Conservation (phyloP, 805 yeast species). For the Candida loeiensis region DNA sequence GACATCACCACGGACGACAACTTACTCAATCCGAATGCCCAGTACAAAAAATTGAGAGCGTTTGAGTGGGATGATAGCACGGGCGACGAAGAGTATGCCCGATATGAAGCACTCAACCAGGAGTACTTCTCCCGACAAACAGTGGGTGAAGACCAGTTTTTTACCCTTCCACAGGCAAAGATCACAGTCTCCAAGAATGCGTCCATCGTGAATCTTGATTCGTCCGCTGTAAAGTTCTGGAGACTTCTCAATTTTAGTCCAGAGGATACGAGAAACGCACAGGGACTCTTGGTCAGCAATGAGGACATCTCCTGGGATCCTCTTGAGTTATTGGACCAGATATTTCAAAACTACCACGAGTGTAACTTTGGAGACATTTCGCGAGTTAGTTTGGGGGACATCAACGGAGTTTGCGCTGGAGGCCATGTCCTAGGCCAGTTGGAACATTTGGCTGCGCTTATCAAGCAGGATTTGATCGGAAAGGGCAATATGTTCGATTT, state of each 20-base stretch:
- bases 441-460: constrained; percentile 32
- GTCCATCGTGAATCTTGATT: constrained; percentile 43
- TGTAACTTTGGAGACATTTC: constrained; percentile 47
- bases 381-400: constrained; percentile 25
- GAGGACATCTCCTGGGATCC: constrained; percentile 14
- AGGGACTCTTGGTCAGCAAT: constrained; percentile 46
- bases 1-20: constrained; percentile 33
- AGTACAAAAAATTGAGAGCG: constrained; percentile 19
- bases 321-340: constrained; percentile 38
- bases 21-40: constrained; percentile 21
- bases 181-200: constrained; percentile 32
- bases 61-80: constrained; percentile 35
- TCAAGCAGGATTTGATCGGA: constrained; percentile 37
- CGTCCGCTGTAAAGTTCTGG: constrained; percentile 52
- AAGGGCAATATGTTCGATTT: constrained; percentile 41
- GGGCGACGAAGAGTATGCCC: constrained; percentile 16
- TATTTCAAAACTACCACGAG: constrained; percentile 44
- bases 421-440: constrained; percentile 19
- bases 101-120: constrained; percentile 19
- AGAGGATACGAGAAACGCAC: constrained; percentile 48
- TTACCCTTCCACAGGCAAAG: constrained; percentile 24
- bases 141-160: constrained; percentile 18
- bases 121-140: constrained; percentile 12
- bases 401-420: constrained; percentile 20
- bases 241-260: constrained; percentile 57